phyloP scores from a whole-genome alignment of 305 asterid genomes.

The Stenogyne calaminthoides region DNA sequence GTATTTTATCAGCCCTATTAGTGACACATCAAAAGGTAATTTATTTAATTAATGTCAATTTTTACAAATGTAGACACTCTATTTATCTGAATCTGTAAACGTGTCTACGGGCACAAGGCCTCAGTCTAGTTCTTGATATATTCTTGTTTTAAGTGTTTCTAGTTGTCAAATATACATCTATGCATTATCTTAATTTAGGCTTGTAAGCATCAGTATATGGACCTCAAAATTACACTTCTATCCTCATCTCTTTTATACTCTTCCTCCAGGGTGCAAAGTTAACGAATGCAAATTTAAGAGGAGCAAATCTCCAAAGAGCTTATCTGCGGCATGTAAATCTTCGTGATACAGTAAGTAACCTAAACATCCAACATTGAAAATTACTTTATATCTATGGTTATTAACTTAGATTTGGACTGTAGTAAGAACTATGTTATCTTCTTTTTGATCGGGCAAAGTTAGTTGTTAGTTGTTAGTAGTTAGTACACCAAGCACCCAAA shows the following conservation, averaged over 20 bases:
- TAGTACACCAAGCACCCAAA: too few relatives aligned
- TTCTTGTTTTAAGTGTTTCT: not conserved
- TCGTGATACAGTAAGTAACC: conserved; percentile 73
- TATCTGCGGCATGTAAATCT: conserved; percentile 86
- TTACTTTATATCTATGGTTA: not conserved
- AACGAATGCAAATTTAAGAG: conserved; percentile 79
- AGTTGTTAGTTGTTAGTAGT: too few relatives aligned
- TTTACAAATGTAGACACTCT: not conserved
- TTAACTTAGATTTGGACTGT: conserved; percentile 16
- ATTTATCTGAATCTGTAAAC: not conserved
- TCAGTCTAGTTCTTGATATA: too few relatives aligned
- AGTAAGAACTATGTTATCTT: conserved; percentile 6
- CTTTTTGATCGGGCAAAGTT: too few relatives aligned
- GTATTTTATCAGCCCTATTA: not conserved
- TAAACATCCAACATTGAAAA: not conserved
- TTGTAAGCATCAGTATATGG: not conserved
- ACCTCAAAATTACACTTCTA: conserved; percentile 15
- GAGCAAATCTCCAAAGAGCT: conserved; percentile 96
- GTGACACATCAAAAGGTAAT: not conserved
- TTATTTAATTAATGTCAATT: not conserved
- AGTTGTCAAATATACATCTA: not conserved
- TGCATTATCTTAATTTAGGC: not conserved
- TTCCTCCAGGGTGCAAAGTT: conserved; percentile 78
- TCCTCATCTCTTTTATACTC: conserved; percentile 17
- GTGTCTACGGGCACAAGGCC: too few relatives aligned